These are phyloP conservation scores for Suillus alpinus DNA, from an alignment of 768 basidiomycete species.

Conservation along the genomic window DNA sequence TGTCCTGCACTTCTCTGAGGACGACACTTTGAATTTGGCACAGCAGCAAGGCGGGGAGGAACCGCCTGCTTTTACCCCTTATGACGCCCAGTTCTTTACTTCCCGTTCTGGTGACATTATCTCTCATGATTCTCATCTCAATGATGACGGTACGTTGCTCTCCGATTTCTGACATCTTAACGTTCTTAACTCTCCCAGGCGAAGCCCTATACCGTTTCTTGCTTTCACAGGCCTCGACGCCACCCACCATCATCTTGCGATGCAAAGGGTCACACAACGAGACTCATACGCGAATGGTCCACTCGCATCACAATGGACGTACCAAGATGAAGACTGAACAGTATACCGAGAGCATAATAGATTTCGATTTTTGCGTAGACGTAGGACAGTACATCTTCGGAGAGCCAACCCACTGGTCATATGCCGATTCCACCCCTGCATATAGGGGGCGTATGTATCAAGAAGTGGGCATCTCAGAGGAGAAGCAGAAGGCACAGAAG, in stretches of 20 bases:
- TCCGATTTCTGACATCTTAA: background rate
- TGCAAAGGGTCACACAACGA: conserved; percentile 58
- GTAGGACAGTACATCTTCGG: conserved; percentile 41
- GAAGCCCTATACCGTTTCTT: conserved; percentile 76
- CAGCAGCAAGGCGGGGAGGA: conserved; percentile 37
- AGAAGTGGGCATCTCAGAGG: conserved; percentile 45
- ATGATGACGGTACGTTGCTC: conserved; percentile 50
- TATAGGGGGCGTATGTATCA: conserved; percentile 62
- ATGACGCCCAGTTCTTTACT: conserved; percentile 59
- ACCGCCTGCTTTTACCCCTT: conserved; percentile 62
- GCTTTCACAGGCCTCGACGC: conserved; percentile 47
- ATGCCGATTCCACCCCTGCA: conserved; percentile 60
- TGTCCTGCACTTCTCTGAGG: conserved; percentile 22
- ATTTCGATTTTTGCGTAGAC: conserved; percentile 71
- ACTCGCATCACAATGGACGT: conserved; percentile 32
- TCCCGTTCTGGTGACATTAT: conserved; percentile 49
- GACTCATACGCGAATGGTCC: conserved; percentile 45
- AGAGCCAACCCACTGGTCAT: conserved; percentile 52
- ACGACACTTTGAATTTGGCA: conserved; percentile 17
- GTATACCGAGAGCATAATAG: conserved; percentile 58
- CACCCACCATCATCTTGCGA: conserved; percentile 46
- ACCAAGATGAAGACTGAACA: conserved; percentile 39
- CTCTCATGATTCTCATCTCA: conserved; percentile 70
- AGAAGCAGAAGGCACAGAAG: conserved; percentile 39
- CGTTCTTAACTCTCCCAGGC: conserved; percentile 36